Conservation (phyloP, 306 rosid species). For the Clitoria ternatea region DNA sequence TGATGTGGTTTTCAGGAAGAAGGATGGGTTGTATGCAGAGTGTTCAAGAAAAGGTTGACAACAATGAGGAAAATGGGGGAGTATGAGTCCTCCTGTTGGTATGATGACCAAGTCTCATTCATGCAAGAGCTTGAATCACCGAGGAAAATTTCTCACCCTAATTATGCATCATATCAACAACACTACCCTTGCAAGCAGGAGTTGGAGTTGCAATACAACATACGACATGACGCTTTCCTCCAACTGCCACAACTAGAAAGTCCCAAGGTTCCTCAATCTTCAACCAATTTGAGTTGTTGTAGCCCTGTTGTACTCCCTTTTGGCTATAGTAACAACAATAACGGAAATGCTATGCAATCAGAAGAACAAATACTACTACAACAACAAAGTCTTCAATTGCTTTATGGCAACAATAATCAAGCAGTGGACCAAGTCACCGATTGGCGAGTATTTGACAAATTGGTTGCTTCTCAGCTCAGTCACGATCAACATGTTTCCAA, state of each 20-base stretch:
- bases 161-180: conserved; percentile 37
- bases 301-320: conserved; percentile 25
- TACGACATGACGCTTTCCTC: conserved; percentile 56
- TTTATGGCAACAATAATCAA: conserved; percentile 32
- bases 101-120: conserved; percentile 65
- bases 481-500: conserved; percentile 48
- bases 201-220: conserved; percentile 50
- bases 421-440: conserved; percentile 57
- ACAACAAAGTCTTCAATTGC: conserved; percentile 31
- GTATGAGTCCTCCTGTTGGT: conserved; percentile 68
- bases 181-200: conserved; percentile 66
- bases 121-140: conserved; percentile 66
- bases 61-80: conserved; percentile 52
- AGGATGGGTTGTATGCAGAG: conserved; percentile 93
- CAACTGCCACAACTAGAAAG: conserved; percentile 84
- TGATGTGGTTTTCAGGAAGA: conserved; percentile 42
- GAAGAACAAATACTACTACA: conserved; percentile 40
- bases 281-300: conserved; percentile 8
- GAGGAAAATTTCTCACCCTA: conserved; percentile 33
- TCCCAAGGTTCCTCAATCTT: conserved; percentile 50
- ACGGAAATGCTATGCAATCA: conserved; percentile 31
- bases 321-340: conserved; percentile 28
- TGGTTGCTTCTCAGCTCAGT: conserved; percentile 74
- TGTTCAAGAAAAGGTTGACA: conserved; percentile 65
- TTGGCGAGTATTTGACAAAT: conserved; percentile 79